Evolutionary conservation across 495 filamentous ascomycete species (phyloP), one percentile per base, ranked within the genome.

Genomic region (Apiosordaria backusii): DNA sequence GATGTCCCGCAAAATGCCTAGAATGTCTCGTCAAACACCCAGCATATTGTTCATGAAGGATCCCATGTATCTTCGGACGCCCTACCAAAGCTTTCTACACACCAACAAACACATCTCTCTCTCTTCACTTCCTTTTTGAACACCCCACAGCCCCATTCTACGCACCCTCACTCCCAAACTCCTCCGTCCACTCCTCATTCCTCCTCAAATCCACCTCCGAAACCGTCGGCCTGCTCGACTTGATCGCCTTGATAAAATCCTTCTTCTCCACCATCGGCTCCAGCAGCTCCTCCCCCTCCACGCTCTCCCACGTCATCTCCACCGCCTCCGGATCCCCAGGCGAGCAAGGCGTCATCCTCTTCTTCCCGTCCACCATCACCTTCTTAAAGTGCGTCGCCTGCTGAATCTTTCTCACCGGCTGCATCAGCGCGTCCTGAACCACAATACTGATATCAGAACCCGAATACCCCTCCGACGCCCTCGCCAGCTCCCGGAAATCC

Each of bases 361-460:
- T 85, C 35, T 79, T 77, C n/a, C 87, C 91, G 24, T 93, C 89
- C 50, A 86, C 79, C 61, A 83, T 80, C 82, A 95, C 94, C 84
- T 90, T 90, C 76, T 97, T 98, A 79, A 98, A 99, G 80, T 99
- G 95, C 65, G 95, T 99, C 27, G 95, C 95, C 58, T 92, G 97
- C 80, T 98, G 94, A 68, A 99, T 98, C 80, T 96, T 96, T 63
- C 95, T 84, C 63, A 99, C 91, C 0, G 95, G 96, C 73, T 98
- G 92, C 95, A 99, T 99, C 21, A 98, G 81, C 13, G 95, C 95
- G 79, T 97, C 93, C 75, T 99, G 95, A 24, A 98, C 95, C 4
- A 91, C 93, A 72, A 98, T 98, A 73, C 85, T 89, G 74, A 99
- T 97, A 86, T 99, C 95, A 64, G 89, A 93, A 13, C 95, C 95